Conservation (phyloP, 1,284 basidiomycete species). For the Stygiomarasmius scandens region DNA sequence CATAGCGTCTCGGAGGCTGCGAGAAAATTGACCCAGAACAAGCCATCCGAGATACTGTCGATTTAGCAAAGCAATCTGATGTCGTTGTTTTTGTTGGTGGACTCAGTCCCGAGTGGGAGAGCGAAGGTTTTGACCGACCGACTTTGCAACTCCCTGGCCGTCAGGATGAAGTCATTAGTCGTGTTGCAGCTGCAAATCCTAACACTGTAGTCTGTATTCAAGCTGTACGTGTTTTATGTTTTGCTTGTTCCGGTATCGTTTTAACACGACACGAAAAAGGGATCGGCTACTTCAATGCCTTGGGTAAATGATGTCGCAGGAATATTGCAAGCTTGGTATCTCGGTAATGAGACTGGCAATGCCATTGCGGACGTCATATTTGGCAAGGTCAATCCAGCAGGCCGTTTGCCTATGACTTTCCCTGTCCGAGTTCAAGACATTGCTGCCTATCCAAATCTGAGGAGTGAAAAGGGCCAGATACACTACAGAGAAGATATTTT, state of each 20-base stretch:
- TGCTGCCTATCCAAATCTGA: conserved; percentile 62
- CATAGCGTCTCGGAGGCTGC: conserved; percentile 64
- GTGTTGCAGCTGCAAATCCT: conserved; percentile 61
- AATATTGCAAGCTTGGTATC: conserved; percentile 69
- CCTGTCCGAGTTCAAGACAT: conserved; percentile 67
- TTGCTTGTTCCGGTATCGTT: neutral
- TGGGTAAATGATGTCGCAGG: conserved; percentile 58
- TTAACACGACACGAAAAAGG: conserved; percentile 36
- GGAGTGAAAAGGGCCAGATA: conserved; percentile 66
- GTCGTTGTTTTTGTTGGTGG: conserved; percentile 65
- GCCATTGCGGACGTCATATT: conserved; percentile 75
- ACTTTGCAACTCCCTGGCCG: conserved; percentile 59
- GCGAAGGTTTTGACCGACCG: conserved; percentile 68
- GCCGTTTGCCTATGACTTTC: conserved; percentile 70
- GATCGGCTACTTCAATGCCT: conserved; percentile 69
- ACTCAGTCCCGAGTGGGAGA: conserved; percentile 70
- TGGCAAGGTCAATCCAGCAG: conserved; percentile 73
- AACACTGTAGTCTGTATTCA: conserved; percentile 71
- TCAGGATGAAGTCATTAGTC: conserved; percentile 64
- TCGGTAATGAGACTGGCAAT: conserved; percentile 77
- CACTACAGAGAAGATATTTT: conserved; percentile 68
- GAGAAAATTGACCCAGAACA: conserved; percentile 62
- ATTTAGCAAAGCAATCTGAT: conserved; percentile 60
- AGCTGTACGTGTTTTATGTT: conserved; percentile 45
- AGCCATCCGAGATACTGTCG: conserved; percentile 60